phyloP scores from a whole-genome alignment of 2,329 filamentous ascomycete species.

The Fonsecaea pugnacius region DNA sequence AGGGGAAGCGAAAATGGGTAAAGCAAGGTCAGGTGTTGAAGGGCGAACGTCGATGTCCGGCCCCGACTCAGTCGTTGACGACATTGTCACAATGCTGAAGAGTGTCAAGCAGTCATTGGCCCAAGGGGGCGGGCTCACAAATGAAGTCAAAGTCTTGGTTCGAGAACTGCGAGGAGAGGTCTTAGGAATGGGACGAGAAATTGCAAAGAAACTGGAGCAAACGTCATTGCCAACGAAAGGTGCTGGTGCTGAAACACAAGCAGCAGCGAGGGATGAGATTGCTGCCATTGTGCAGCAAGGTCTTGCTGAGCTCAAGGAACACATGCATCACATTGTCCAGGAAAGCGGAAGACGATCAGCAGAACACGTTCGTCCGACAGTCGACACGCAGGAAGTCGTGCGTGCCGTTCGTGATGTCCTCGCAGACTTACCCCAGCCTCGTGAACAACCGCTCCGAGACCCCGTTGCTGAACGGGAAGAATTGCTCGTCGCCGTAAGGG shows the following conservation, averaged over 20 bases:
- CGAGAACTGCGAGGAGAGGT: slow-evolving; percentile 90
- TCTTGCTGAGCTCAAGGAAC: slow-evolving; percentile 78
- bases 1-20: slow-evolving; percentile 35
- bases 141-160: slow-evolving; percentile 87
- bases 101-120: slow-evolving; percentile 90
- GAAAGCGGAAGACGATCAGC: slow-evolving; percentile 72
- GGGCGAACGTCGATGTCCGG: slow-evolving; percentile 43
- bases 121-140: slow-evolving; percentile 84
- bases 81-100: slow-evolving; percentile 79
- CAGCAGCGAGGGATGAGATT: slow-evolving; percentile 69
- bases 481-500: slow-evolving; percentile 81
- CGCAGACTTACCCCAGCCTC: slow-evolving; percentile 61
- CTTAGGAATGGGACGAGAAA: slow-evolving; percentile 88
- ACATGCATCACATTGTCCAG: slow-evolving; percentile 77
- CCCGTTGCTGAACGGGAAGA: slow-evolving; percentile 73
- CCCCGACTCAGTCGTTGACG: slow-evolving; percentile 64
- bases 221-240: slow-evolving; percentile 55
- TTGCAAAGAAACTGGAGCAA: slow-evolving; percentile 83
- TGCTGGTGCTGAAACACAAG: slow-evolving; percentile 51
- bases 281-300: slow-evolving; percentile 78
- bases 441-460: slow-evolving; percentile 59
- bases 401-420: slow-evolving; percentile 78
- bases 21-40: slow-evolving; percentile 19
- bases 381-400: slow-evolving; percentile 85
- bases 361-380: slow-evolving; percentile 64